Evolutionary conservation across 163 green algal species (phyloP).

Genomic region (Prototheca cutis): DNA sequence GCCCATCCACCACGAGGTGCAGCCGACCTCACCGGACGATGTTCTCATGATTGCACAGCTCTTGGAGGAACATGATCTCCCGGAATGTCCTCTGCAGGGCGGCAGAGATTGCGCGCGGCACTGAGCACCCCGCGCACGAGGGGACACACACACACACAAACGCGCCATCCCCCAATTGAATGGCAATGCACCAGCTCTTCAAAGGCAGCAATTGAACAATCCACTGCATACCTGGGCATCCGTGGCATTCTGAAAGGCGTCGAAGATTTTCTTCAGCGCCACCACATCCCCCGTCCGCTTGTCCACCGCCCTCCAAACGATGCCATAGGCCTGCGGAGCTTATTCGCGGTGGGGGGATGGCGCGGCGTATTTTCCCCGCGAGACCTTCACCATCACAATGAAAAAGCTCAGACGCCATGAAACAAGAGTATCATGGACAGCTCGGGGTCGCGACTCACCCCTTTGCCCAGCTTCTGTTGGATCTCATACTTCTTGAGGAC

Average conservation of each 20-base stretch:
- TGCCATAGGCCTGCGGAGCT: slow-evolving; percentile 82
- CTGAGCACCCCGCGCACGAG: no score
- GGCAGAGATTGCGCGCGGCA: neutral
- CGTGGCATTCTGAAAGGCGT: slow-evolving; percentile 96
- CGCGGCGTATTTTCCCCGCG: no score
- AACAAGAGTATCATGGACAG: no score
- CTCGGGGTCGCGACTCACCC: no score
- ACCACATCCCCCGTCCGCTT: slow-evolving; percentile 77
- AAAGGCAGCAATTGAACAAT: no score
- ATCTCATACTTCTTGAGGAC: slow-evolving; percentile 95
- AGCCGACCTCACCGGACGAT: slow-evolving; percentile 74
- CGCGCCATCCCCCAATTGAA: no score
- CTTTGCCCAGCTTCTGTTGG: slow-evolving; percentile 90
- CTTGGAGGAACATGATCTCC: slow-evolving; percentile 98
- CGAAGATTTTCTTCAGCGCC: slow-evolving; percentile 98
- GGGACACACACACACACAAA: no score
- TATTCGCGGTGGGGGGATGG: neutral
- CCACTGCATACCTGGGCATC: slow-evolving; percentile 74
- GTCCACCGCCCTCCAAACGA: slow-evolving; percentile 94
- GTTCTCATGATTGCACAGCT: slow-evolving; percentile 93
- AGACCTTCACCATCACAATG: no score
- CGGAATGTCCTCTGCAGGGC: slow-evolving; percentile 83
- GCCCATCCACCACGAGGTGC: neutral
- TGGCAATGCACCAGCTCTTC: no score
- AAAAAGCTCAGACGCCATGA: no score